Percentiles rank a stretch among this genome's conserved stretches.
Evolutionary conservation across 2,329 filamentous ascomycete genomes (phyloP).

Genomic region (Triangularia verruculosa): DNA sequence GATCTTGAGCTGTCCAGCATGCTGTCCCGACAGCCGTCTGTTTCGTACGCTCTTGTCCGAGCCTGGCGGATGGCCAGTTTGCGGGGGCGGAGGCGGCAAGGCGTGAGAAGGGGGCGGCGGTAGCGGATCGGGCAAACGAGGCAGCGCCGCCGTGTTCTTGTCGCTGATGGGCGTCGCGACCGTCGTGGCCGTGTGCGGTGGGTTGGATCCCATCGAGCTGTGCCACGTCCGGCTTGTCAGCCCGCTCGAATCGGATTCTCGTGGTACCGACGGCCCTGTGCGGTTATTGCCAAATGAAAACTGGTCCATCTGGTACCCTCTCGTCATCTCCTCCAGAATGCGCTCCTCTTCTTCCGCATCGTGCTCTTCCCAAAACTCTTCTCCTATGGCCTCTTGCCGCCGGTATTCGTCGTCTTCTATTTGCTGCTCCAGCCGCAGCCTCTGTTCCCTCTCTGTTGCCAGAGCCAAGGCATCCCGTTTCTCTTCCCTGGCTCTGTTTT

Average conservation of each 20-base stretch:
- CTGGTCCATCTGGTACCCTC: slow-evolving; percentile 76
- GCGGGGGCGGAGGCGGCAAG: slow-evolving; percentile 43
- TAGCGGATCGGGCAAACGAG: slow-evolving; percentile 31
- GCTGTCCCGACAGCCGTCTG: slow-evolving; percentile 76
- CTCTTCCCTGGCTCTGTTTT: slow-evolving; percentile 70
- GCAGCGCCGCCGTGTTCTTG: slow-evolving; percentile 32
- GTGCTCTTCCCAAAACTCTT: slow-evolving; percentile 61
- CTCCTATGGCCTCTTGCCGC: slow-evolving; percentile 32
- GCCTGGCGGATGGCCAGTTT: slow-evolving; percentile 32
- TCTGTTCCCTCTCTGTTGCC: slow-evolving; percentile 58
- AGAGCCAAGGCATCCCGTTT: slow-evolving; percentile 66
- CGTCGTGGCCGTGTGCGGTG: slow-evolving; percentile 61
- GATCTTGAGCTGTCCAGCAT: slow-evolving; percentile 81
- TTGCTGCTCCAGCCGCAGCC: slow-evolving; percentile 40
- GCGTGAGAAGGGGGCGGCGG: slow-evolving; percentile 51
- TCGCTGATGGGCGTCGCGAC: slow-evolving; percentile 72
- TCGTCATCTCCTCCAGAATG: slow-evolving; percentile 83
- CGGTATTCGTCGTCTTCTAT: slow-evolving; percentile 46
- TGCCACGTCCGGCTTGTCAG: slow-evolving; percentile 78
- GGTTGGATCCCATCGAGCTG: slow-evolving; percentile 72
- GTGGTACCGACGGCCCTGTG: slow-evolving; percentile 62
- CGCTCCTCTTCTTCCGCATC: slow-evolving; percentile 72
- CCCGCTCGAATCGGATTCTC: slow-evolving; percentile 79
- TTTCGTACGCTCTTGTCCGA: slow-evolving; percentile 59
- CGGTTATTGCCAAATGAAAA: slow-evolving; percentile 68